Conservation (phyloP, 169 alveolate species). For the Blepharisma undulans region DNA sequence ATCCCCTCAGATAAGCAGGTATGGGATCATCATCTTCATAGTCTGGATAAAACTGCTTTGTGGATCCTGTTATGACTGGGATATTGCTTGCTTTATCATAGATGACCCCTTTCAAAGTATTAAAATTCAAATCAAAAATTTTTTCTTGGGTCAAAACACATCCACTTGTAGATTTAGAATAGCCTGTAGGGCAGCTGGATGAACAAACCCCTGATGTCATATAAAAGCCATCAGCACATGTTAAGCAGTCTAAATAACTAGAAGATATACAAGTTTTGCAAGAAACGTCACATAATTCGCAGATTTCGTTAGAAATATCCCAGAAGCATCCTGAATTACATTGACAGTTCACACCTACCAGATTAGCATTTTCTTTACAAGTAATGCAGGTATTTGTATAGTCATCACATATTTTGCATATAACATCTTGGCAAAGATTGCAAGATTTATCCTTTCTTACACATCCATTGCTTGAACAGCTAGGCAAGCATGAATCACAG, state of each 20-base stretch:
- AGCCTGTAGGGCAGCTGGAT: background rate
- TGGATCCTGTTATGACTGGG: background rate
- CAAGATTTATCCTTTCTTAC: background rate
- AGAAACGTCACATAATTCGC: background rate
- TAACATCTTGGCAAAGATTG: background rate
- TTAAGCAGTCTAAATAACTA: background rate
- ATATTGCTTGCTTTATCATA: background rate
- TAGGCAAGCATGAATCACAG: background rate
- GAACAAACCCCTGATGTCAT: background rate
- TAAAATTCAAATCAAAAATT: background rate
- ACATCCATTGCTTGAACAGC: background rate
- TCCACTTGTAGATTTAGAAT: background rate
- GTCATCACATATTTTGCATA: background rate
- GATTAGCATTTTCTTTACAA: background rate
- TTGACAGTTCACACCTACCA: background rate
- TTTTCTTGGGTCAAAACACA: background rate
- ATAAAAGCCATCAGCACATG: background rate
- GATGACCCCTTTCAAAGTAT: background rate
- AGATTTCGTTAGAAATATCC: background rate
- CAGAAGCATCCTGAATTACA: background rate
- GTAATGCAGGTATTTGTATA: background rate
- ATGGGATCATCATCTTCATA: slow-evolving; percentile 9
- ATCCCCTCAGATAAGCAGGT: slow-evolving; percentile 4
- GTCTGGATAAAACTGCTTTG: background rate
- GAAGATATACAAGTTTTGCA: background rate